Base-by-base conservation (phyloP, 2,329 filamentous ascomycete species). In the Uncinocarpus reesii region DNA sequence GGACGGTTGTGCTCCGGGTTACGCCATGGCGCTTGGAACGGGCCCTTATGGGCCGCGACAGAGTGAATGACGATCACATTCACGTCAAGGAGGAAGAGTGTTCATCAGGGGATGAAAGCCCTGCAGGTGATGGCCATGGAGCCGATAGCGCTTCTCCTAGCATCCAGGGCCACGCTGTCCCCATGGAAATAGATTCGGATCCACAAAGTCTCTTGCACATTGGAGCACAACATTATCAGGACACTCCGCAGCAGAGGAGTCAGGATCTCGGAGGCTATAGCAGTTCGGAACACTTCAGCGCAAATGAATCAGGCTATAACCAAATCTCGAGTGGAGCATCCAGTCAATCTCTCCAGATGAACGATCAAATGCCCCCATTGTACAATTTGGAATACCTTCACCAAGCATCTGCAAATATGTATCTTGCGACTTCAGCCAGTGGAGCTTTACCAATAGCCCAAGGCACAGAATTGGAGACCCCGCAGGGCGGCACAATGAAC, bases 161-260 rank as follows among this genome's bases (percentile, higher is more conserved):
- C 28, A 15, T 7, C 18, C 45, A 47, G 23, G 21, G n/a, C 8
- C 13, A 31, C 18, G 24, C 20, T 13, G 6, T 20, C 20, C 28
- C 16, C 29, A 29, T 29, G 43, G 32, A 46, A 36, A n/a, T 15
- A 21, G n/a, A 24, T 21, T 35, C 16, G n/a, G 45, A 24, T 23
- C 5, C 26, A 7, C 16, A 47, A 18, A 24, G 7, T 11, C 11
- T 47, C 2, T 4, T 41, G 35, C 45, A 47, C 7, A 41, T 47
- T n/a, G 45, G 45, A 23, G 45, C 45, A 7, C 45, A 47, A 13
- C 36, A 47, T 11, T 41, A 15, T 13, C 26, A 40, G 8, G 7
- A 1, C 11, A 11, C 18, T 7, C 7, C 35, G 5, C 35, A 38
- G 23, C 41, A 24, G 43, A 20, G 8, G 4, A 34, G 21, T 7